Percentiles rank a stretch among this genome's conserved stretches.
Conservation (phyloP, 2,329 filamentous ascomycete species). For the Colletotrichum euphorbiae region DNA sequence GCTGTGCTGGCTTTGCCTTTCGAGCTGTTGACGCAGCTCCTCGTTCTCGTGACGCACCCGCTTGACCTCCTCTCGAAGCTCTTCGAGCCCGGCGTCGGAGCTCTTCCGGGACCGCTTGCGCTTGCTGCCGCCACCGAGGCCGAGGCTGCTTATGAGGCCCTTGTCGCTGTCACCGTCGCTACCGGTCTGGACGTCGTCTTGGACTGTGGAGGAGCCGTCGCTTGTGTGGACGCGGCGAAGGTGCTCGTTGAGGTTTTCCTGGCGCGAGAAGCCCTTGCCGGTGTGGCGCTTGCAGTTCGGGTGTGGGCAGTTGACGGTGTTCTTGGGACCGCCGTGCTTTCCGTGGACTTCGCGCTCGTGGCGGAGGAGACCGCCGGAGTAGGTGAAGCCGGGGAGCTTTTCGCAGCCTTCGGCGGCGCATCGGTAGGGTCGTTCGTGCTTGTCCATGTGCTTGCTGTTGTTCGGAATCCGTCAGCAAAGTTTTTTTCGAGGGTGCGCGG, state of each 20-base stretch:
- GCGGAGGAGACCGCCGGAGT: slow-evolving; percentile 87
- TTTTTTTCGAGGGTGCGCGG: background rate
- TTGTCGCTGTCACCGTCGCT: slow-evolving; percentile 62
- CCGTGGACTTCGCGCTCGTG: slow-evolving; percentile 95
- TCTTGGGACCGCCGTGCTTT: slow-evolving; percentile 89
- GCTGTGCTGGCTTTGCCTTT: slow-evolving; percentile 60
- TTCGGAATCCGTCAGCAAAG: slow-evolving; percentile 42
- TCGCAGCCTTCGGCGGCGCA: slow-evolving; percentile 86
- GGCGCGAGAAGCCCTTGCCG: slow-evolving; percentile 90
- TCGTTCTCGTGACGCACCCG: slow-evolving; percentile 74
- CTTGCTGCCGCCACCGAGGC: slow-evolving; percentile 53
- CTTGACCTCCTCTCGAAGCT: slow-evolving; percentile 74
- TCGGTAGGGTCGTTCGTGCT: slow-evolving; percentile 93
- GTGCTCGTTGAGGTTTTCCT: slow-evolving; percentile 95
- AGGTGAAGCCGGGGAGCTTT: slow-evolving; percentile 94
- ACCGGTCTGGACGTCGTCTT: slow-evolving; percentile 50
- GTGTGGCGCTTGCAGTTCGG: slow-evolving; percentile 88
- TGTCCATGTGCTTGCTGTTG: slow-evolving; percentile 95
- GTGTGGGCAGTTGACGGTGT: slow-evolving; percentile 87
- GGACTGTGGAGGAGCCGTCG: slow-evolving; percentile 52
- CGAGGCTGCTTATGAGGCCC: slow-evolving; percentile 40
- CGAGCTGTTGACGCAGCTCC: slow-evolving; percentile 64
- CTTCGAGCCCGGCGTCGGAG: slow-evolving; percentile 59
- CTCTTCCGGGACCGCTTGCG: slow-evolving; percentile 55
- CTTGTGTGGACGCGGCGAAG: slow-evolving; percentile 86